Percentiles rank a stretch among this genome's conserved stretches.
phyloP scores from a whole-genome alignment of 345 rosid species.

The Moringa oleifera region DNA sequence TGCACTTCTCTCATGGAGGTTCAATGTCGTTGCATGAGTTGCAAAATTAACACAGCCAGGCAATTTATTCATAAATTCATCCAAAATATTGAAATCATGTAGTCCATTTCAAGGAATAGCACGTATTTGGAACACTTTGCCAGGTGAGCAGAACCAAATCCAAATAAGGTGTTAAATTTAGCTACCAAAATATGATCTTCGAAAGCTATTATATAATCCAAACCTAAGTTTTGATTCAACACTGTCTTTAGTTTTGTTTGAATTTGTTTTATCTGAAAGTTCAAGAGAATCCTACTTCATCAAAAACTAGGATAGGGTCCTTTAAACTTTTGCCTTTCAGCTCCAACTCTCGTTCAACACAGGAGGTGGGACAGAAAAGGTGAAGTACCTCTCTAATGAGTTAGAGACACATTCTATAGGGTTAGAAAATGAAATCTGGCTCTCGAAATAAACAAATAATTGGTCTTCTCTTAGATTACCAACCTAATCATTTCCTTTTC shows the following conservation, averaged over 20 bases:
- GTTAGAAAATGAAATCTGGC: too few relatives aligned
- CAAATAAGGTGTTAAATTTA: too few relatives aligned
- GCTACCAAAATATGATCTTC: too few relatives aligned
- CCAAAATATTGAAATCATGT: neutral
- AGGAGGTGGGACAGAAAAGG: neutral
- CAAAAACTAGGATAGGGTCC: too few relatives aligned
- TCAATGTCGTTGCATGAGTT: slow-evolving; percentile 8
- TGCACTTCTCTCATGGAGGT: slow-evolving; percentile 1
- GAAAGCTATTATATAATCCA: too few relatives aligned
- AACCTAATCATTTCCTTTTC: slow-evolving; percentile 9
- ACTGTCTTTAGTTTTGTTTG: too few relatives aligned
- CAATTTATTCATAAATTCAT: neutral
- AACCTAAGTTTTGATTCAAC: too few relatives aligned
- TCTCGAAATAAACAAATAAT: too few relatives aligned
- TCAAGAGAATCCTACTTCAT: too few relatives aligned
- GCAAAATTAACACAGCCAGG: neutral
- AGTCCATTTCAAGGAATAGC: neutral
- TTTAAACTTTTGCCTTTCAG: neutral
- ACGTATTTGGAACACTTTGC: neutral
- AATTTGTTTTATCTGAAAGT: too few relatives aligned
- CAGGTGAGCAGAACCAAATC: too few relatives aligned
- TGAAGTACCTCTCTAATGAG: neutral
- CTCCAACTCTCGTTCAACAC: neutral
- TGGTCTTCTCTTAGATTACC: neutral
- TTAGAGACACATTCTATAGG: too few relatives aligned